phyloP scores from a whole-genome alignment of 73 alveolate species.

The Paramecium caudatum region DNA sequence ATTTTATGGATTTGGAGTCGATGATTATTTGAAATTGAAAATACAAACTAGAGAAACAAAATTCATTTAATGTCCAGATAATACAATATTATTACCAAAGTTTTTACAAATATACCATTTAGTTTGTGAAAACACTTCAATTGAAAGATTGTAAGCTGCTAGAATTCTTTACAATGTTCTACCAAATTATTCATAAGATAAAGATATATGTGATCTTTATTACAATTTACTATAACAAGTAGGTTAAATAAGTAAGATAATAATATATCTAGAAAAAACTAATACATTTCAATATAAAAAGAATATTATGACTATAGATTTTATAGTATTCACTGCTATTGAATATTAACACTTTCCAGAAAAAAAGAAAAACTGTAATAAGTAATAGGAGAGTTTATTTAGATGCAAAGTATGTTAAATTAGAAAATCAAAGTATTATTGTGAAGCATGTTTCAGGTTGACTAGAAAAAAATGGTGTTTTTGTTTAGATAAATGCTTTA shows the following conservation, averaged over 20 bases:
- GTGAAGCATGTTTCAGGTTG: not conserved
- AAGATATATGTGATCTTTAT: conserved; percentile 9
- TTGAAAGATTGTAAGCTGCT: conserved; percentile 49
- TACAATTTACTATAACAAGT: not conserved
- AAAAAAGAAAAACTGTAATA: not conserved
- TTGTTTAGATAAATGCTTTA: conserved; percentile 16
- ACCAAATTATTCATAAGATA: too few species aligned
- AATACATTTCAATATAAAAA: not conserved
- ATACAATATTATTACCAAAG: not conserved
- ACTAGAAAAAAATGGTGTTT: not conserved
- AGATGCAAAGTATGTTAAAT: conserved; percentile 32
- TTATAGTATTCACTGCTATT: not conserved
- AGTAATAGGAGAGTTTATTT: not conserved
- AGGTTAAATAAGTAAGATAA: not conserved
- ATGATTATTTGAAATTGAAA: not conserved
- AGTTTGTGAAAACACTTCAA: conserved; percentile 10
- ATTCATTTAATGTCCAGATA: not conserved
- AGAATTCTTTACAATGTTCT: conserved; percentile 6
- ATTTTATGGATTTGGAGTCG: not conserved
- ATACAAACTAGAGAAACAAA: not conserved
- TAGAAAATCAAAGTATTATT: not conserved
- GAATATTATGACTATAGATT: not conserved
- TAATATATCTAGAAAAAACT: conserved; percentile 1
- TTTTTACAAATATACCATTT: not conserved
- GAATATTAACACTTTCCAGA: conserved; percentile 52